Evolutionary conservation across 768 basidiomycete species (phyloP), one percentile per base, ranked within the genome.

Genomic region (Rhodotorula babjevae): DNA sequence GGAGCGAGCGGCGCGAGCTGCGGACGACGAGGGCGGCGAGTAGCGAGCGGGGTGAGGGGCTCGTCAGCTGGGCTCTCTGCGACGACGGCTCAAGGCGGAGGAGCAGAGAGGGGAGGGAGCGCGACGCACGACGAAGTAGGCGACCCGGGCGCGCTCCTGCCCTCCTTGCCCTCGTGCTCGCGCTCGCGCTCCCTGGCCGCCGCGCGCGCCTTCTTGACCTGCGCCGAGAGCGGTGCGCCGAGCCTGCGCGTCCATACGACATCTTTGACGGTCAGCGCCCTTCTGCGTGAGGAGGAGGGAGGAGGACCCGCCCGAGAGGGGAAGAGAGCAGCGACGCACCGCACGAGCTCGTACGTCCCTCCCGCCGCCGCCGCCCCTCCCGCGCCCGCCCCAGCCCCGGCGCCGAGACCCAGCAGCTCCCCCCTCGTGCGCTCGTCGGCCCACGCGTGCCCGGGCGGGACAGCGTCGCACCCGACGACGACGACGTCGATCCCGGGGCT

Each of bases 391-490:
- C 33, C 58, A 25, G 9, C 21, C 10, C 40, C 23, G 40, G 36
- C 58, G 36, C 31, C 52, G 16, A 16, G 68, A 1, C 19, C 63
- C 63, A 33, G 25, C 12, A 74, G 42, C 40, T 73, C 68, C 23
- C 31, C 44, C 46, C 71, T 31, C 18, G 61, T 58, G 16, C n/a
- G 47, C 49, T 67, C 56, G 1, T 68, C 61, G 0, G 68, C 46
- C 75, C 75, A 76, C 3, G 63, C 61, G 46, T 76, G 75, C 12
- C 69, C 75, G 2, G 9, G 18, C 33, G 67, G 52, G 23, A 76
- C 63, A 1, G 7, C 31, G n/a, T 25, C 33, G 3, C 52, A 47
- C 59, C 36, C 67, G 31, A 55, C 46, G 2, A 76, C 29, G 27
- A 42, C 25, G 5, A 73, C 75, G 33, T 73, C 60, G 14, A 31